Evolutionary conservation across 2,329 filamentous ascomycete genomes (phyloP), one percentile per base, ranked within the genome.

Genomic region (Penicillium frequentans): DNA sequence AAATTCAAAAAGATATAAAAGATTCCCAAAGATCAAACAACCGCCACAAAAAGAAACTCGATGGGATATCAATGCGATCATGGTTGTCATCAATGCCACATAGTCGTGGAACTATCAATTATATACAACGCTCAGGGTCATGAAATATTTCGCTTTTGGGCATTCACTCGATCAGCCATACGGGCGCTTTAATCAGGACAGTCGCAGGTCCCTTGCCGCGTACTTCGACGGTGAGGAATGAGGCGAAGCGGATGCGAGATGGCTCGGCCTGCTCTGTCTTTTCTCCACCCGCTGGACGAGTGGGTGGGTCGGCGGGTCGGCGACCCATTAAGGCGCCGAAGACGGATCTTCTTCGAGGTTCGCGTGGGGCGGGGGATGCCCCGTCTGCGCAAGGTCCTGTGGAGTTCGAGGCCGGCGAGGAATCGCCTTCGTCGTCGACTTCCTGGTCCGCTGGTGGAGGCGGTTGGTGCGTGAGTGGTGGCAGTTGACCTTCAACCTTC

Each of bases 401-500:
- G 11, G 61, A 58, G 37, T 60, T 62, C 57, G 64, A 67, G 13
- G 45, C 64, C 19, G 66, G 67, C 5, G 67, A 62, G 0, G 64
- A 60, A n/a, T 70, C 63, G 11, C 51, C 57, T 16, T 70, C 66
- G 7, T 52, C 58, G 3, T 64, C 61, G 19, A 49, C 24, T 29
- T 59, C 65, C 21, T 67, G 64, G n/a, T 67, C 63, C 21, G 61
- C 55, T 13, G 58, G 62, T 7, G 53, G 54, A 27, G 27, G 68
- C 10, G 54, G 65, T 54, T 45, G 63, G 13, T 57, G 71, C 52
- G 21, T 60, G 39, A 92, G 75, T 0, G 85, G 75, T 1, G 89
- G 89, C 35, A 93, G 78, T 0, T 81, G 81, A 6, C 79, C 77
- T 72, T 98, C 95, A 4, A 91, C 77, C 68, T 96, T 96, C 93